phyloP scores from a whole-genome alignment of 2,329 filamentous ascomycete species.

The Calonectria leucothoes region DNA sequence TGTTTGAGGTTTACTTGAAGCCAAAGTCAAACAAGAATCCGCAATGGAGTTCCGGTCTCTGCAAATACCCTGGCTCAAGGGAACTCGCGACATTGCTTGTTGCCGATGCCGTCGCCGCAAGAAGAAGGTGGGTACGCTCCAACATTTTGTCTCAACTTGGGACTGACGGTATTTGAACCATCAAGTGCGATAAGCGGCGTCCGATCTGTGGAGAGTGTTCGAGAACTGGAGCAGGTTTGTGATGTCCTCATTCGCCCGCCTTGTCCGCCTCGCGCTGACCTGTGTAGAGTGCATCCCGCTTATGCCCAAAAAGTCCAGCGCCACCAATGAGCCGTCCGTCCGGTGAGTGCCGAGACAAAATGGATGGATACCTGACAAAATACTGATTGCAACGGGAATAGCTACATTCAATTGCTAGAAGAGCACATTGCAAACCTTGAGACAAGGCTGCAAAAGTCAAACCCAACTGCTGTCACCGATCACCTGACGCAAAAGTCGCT shows the following conservation, averaged over 20 bases:
- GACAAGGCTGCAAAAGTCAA: neutral
- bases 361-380: neutral
- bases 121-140: slow-evolving; percentile 3
- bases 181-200: neutral
- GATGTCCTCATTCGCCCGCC: neutral
- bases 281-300: neutral
- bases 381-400: neutral
- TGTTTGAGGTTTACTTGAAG: neutral
- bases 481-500: neutral
- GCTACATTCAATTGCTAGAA: neutral
- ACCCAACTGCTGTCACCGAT: neutral
- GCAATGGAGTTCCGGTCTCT: neutral
- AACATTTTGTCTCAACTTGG: neutral
- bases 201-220: slow-evolving; percentile 1
- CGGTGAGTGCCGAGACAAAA: neutral
- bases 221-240: neutral
- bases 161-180: neutral
- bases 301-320: neutral
- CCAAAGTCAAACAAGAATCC: neutral
- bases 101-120: neutral
- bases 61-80: neutral
- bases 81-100: neutral
- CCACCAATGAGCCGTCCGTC: neutral
- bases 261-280: neutral
- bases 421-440: neutral